Evolutionary conservation across 2,329 filamentous ascomycete species (phyloP).

Genomic region (Phialocephala sp.): DNA sequence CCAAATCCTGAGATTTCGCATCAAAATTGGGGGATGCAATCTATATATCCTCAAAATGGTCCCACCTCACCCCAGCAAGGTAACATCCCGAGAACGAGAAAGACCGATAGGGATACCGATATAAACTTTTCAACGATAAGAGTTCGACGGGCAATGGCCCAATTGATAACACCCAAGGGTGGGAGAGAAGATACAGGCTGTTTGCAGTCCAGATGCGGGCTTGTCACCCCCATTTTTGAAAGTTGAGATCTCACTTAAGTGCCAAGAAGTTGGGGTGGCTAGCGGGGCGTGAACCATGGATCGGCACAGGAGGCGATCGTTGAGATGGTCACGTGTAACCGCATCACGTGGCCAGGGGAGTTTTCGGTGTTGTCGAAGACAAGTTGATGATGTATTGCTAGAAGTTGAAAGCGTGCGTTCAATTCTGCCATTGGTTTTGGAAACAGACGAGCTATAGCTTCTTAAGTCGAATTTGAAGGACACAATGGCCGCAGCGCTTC

Average conservation of each 20-base stretch:
- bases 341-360: neutral
- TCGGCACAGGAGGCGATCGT: neutral
- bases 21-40: neutral
- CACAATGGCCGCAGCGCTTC: too few relatives aligned
- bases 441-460: too few relatives aligned
- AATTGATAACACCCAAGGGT: conserved; percentile 8
- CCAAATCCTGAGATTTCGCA: neutral
- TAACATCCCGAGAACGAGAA: neutral
- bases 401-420: too few relatives aligned
- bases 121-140: conserved; percentile 5
- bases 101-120: neutral
- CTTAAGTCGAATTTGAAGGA: too few relatives aligned
- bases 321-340: neutral
- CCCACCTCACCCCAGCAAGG: neutral
- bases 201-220: neutral
- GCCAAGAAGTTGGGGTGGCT: neutral
- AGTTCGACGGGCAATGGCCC: conserved; percentile 9
- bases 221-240: conserved; percentile 5
- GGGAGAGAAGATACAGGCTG: neutral
- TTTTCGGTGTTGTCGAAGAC: too few relatives aligned
- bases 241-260: neutral
- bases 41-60: conserved; percentile 4
- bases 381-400: too few relatives aligned
- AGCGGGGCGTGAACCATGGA: neutral
- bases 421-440: too few relatives aligned